A percentile compares a stretch with the other conserved stretches of the same genome.
Evolutionary conservation across 129 eudicot genomes (phyloP).

Genomic region (Arctium lappa): DNA sequence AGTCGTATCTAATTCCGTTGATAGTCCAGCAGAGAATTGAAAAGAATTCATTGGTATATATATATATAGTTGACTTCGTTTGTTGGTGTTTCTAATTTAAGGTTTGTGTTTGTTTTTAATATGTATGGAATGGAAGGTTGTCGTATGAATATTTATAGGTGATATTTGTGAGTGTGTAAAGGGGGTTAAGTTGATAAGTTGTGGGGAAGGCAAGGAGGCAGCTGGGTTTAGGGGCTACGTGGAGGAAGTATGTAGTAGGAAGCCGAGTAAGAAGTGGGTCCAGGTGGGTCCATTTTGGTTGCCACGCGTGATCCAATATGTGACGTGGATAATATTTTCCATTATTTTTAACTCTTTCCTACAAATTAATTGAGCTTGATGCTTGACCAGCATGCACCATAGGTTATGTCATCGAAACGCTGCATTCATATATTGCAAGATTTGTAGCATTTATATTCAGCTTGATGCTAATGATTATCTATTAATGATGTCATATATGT

Average conservation of each 20-base stretch:
- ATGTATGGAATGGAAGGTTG: not conserved
- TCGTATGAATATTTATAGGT: not conserved
- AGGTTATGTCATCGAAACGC: too few species aligned
- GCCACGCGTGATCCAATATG: not conserved
- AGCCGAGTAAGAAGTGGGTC: not conserved
- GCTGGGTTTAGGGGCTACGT: not conserved
- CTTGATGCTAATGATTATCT: too few species aligned
- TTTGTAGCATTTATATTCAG: too few species aligned
- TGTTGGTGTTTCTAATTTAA: not conserved
- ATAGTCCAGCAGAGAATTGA: not conserved
- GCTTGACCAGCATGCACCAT: too few species aligned
- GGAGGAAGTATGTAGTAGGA: not conserved
- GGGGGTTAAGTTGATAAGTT: not conserved
- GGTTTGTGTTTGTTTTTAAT: not conserved
- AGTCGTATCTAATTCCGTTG: not conserved
- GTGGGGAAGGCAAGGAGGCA: not conserved
- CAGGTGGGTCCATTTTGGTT: not conserved
- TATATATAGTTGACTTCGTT: not conserved
- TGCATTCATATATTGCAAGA: too few species aligned
- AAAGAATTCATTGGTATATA: not conserved
- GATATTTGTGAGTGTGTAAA: not conserved
- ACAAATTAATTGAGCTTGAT: not conserved
- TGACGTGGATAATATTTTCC: not conserved
- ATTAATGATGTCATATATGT: too few species aligned
- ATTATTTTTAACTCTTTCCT: not conserved